These are phyloP conservation scores for Neurospora sp. DNA, from an alignment of 495 filamentous ascomycete species.

Conservation along the genomic window DNA sequence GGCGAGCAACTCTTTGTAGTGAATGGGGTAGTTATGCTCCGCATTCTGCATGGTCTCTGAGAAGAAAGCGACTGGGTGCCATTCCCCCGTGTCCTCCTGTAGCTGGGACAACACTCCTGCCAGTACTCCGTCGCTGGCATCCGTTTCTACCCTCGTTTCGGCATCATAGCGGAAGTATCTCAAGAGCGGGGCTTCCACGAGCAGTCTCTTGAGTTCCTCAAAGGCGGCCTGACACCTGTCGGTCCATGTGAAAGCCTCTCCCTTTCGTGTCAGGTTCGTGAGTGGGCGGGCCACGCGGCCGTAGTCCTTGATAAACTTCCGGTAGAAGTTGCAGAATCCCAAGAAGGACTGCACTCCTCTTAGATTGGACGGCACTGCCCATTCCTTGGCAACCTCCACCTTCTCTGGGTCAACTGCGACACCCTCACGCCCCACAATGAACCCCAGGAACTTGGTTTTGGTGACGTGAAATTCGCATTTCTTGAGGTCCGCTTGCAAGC, in stretches of 20 bases:
- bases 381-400: neutral
- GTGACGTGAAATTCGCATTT: constrained; percentile 22
- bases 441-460: constrained; percentile 14
- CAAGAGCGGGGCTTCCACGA: too few relatives aligned
- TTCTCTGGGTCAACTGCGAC: neutral
- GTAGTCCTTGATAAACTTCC: constrained; percentile 3
- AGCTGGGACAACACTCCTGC: too few relatives aligned
- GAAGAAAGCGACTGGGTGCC: neutral
- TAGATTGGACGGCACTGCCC: neutral
- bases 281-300: neutral
- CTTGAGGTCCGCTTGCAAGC: constrained; percentile 16
- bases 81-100: too few relatives aligned
- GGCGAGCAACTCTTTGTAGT: too few relatives aligned
- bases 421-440: constrained; percentile 10
- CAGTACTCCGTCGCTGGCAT: too few relatives aligned
- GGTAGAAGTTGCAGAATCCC: constrained; percentile 4
- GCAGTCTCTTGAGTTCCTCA: too few relatives aligned
- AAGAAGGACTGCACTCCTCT: neutral
- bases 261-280: neutral
- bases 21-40: too few relatives aligned
- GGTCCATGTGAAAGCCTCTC: neutral
- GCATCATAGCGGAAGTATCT: too few relatives aligned
- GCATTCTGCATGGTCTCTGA: neutral
- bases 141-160: too few relatives aligned
- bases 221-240: too few relatives aligned